Evolutionary conservation across 176 grass and related monocot species (phyloP).

Genomic region (Cymbopogon citratus): DNA sequence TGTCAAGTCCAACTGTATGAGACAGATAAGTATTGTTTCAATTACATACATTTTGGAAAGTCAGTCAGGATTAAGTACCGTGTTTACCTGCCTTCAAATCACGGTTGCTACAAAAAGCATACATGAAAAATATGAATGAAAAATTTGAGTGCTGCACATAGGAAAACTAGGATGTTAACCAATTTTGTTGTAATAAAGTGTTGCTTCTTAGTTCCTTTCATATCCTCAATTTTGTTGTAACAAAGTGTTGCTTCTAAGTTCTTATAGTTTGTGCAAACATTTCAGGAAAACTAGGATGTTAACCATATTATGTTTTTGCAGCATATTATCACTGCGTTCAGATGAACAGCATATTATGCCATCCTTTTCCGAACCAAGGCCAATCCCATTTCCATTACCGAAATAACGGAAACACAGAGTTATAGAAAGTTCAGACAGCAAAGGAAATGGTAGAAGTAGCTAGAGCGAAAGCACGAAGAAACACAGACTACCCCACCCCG

Average conservation of each 20-base stretch:
- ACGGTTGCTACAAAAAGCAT: neutral
- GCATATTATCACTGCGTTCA: neutral
- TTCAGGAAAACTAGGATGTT: neutral
- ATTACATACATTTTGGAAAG: neutral
- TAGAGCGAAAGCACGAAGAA: too few species aligned
- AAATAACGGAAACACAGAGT: neutral
- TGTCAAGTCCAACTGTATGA: neutral
- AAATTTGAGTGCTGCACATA: neutral
- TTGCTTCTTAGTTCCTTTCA: too few species aligned
- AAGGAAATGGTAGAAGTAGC: too few species aligned
- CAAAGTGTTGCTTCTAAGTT: neutral
- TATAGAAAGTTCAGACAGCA: too few species aligned
- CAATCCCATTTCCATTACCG: neutral
- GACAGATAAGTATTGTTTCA: neutral
- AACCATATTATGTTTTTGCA: neutral
- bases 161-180: too few species aligned
- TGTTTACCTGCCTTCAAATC: neutral
- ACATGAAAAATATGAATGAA: neutral
- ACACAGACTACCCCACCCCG: neutral
- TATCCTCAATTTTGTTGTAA: neutral
- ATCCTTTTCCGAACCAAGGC: neutral
- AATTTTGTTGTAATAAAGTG: too few species aligned
- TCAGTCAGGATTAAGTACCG: neutral
- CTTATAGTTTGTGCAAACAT: neutral
- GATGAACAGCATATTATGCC: neutral